Evolutionary conservation across 495 filamentous ascomycete genomes (phyloP), one percentile per base, ranked within the genome.

Genomic region (Neurospora sp.): DNA sequence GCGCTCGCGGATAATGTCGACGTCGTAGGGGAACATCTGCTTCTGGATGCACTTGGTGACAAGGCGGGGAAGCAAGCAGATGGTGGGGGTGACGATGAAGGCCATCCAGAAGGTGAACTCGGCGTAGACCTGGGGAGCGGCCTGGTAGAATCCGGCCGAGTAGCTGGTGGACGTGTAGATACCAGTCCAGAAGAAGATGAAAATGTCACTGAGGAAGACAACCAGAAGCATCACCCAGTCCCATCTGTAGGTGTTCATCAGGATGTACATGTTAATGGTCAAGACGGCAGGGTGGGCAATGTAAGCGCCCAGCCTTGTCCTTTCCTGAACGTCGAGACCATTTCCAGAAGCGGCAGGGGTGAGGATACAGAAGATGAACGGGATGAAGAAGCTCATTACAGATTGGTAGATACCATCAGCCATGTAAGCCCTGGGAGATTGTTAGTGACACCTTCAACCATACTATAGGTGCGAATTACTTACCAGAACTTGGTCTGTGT

Each of bases 161-260:
- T 84, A 85, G 7, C 86, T 85, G 76, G 90, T 88, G 7, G 92
- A 85, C 0, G 94, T 94, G 82, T 94, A 99, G 59, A 97, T 88
- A 48, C 93, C 94, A 31, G 96, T 98, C 96, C 96, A 99, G 83
- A 97, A 91, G 87, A 92, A 99, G 77, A 98, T 90, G 78, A 98
- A 86, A 37, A 98, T 79, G 74, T 91, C 91, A 82, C 94, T 97
- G 79, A 98, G 87, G 69, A 78, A 79, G 39, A 94, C 90, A 77
- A 97, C 90, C 78, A 97, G 84, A 14, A 92, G 77, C 75, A 94
- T 93, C 77, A 98, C 85, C 95, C 95, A 98, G 81, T 99, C 96
- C 96, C 96, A 98, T 73, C 94, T 87, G 81, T 96, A 98, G 6
- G 92, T 94, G 81, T 99, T 99, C 84, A 99, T 88, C 75, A 98